Evolutionary conservation across 75 land plant genomes (phyloP).

Genomic region (Cunninghamia lanceolata): DNA sequence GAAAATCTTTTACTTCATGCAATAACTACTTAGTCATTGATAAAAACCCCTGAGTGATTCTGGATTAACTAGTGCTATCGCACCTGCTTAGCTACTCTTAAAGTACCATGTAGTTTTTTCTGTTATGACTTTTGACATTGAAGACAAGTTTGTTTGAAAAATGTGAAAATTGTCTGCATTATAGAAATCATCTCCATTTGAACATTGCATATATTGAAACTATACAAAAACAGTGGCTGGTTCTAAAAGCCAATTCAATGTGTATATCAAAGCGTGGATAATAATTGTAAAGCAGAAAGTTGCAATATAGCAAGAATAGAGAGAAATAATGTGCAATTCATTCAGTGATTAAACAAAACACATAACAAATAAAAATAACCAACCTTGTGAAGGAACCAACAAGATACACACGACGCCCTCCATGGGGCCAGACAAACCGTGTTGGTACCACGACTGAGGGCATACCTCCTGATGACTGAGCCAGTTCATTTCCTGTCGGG

Average conservation of each 20-base stretch:
- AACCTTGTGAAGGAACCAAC: constrained; percentile 80
- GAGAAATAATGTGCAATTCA: background rate
- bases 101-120: background rate
- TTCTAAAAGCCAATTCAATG: background rate
- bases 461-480: constrained; percentile 17
- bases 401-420: constrained; percentile 71
- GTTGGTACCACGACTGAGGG: constrained; percentile 40
- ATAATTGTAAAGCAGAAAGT: background rate
- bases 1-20: background rate
- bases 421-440: constrained; percentile 87
- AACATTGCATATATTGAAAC: too few species aligned
- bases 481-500: constrained; percentile 18
- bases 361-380: background rate
- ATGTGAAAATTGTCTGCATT: background rate
- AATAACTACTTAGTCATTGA: background rate
- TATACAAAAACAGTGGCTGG: background rate
- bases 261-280: too few species aligned
- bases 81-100: background rate
- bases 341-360: background rate
- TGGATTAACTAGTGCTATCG: background rate
- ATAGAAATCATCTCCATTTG: background rate
- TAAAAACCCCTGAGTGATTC: background rate
- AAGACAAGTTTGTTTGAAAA: background rate
- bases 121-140: background rate
- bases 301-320: background rate